These are phyloP conservation scores for Bruguiera hainesii DNA, from an alignment of 441 rosid genomes.

Conservation along the genomic window DNA sequence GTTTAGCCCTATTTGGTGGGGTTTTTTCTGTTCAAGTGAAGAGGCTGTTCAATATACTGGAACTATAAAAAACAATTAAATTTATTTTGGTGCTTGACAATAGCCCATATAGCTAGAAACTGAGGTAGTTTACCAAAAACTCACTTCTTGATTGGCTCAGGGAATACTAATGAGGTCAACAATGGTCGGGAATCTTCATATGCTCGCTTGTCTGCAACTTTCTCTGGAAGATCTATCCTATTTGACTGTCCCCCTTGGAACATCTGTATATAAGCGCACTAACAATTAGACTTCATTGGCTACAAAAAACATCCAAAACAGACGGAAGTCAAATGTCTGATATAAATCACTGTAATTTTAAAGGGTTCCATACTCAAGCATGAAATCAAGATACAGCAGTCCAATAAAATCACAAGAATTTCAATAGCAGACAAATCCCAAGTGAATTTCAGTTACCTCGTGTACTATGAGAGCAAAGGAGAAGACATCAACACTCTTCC, in stretches of 20 bases:
- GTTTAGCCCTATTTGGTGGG: neutral
- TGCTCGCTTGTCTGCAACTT: constrained; percentile 59
- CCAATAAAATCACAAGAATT: neutral
- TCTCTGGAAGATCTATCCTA: constrained; percentile 40
- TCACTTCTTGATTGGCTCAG: constrained; percentile 48
- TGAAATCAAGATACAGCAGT: no score
- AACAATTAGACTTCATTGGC: constrained; percentile 5
- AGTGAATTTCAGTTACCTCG: constrained; percentile 35
- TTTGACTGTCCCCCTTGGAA: constrained; percentile 51
- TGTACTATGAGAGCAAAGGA: constrained; percentile 55
- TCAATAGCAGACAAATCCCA: neutral
- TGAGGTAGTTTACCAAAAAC: constrained; percentile 17
- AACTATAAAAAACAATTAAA: neutral
- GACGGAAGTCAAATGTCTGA: neutral
- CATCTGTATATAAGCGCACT: constrained; percentile 36
- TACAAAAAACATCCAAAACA: neutral
- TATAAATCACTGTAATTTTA: neutral
- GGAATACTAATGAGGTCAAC: constrained; percentile 41
- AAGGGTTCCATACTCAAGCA: neutral
- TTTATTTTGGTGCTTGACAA: constrained; percentile 2
- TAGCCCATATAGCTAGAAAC: constrained; percentile 3
- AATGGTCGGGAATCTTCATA: constrained; percentile 56
- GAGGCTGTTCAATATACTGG: neutral
- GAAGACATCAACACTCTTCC: constrained; percentile 65
- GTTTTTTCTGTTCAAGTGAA: neutral